Evolutionary conservation across 1,284 basidiomycete species (phyloP), one percentile per base, ranked within the genome.

Genomic region (Naganishia cerealis): DNA sequence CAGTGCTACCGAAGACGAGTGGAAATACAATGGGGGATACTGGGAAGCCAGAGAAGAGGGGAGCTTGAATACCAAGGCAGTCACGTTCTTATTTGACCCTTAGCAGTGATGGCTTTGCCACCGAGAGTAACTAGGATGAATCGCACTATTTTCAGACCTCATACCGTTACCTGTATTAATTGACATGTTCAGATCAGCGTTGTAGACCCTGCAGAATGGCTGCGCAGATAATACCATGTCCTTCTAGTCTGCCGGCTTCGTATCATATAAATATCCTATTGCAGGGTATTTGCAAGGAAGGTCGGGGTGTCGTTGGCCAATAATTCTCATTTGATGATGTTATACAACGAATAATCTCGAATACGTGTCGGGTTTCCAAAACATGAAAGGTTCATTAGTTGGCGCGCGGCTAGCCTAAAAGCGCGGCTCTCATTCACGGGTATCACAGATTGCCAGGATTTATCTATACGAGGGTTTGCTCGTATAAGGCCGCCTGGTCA

Each of bases 21-120:
- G 90, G 90, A 76, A 83, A 55, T 92, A 91, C 76, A 78, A 74
- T 40, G 90, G 90, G 57, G 89, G 87, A n/a, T 92, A 92, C 74
- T 92, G 90, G 90, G 90, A 92, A 74, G 84, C 85, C 50, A 84
- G 89, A 71, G 82, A 83, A 61, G 82, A 58, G 24, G 63, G 69
- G 38, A 62, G 24, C 12, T 54, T 71, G 7, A 8, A 57, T 8
- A 33, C 42, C n/a, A 63, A 66, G 38, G 70, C 62, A 21, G 56
- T 66, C 18, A 7, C 18, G 5, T 55, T 62, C 26, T 48, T 68
- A 18, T 68, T 68, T 48, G 67, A 65, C 21, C 52, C 40, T 12
- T 39, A 55, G 43, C 46, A 50, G 21, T 50, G 21, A 33, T 33
- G 46, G n/a, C 13, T 5, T 10, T 9, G 9, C 16, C 16, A 13